Percentiles rank a stretch among this genome's conserved stretches.
These are phyloP conservation scores for Aleurites moluccanus DNA, from an alignment of 441 rosid species.

Conservation along the genomic window DNA sequence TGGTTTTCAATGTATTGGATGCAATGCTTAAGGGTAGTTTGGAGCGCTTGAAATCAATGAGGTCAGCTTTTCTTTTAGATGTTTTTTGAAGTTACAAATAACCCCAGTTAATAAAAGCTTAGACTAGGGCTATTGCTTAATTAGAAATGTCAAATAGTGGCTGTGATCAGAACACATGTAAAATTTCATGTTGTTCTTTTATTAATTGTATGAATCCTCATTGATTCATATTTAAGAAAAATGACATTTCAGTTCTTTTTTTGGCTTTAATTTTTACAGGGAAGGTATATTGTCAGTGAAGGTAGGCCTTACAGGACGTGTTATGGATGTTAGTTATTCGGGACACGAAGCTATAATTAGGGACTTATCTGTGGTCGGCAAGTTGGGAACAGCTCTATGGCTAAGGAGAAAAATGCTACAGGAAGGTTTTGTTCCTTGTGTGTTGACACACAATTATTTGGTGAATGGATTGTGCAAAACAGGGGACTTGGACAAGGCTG, in stretches of 20 bases:
- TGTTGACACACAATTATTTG: constrained; percentile 61
- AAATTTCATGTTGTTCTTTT: background rate
- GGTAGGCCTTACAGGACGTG: constrained; percentile 18
- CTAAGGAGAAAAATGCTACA: constrained; percentile 51
- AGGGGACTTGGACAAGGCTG: constrained; percentile 49
- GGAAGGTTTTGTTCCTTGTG: constrained; percentile 53
- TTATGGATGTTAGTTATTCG: constrained; percentile 30
- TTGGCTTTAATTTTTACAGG: constrained; percentile 41
- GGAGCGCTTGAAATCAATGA: constrained; percentile 61
- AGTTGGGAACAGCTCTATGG: constrained; percentile 61
- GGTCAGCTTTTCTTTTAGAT: constrained; percentile 34
- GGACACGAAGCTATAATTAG: constrained; percentile 36
- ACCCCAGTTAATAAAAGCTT: background rate
- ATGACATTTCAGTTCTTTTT: constrained; percentile 6
- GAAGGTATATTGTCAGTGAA: constrained; percentile 40
- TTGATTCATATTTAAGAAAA: background rate
- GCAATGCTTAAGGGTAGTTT: constrained; percentile 56
- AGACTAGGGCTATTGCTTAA: background rate
- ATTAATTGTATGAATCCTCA: background rate
- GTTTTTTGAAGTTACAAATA: background rate
- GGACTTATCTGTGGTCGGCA: constrained; percentile 57
- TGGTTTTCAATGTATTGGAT: constrained; percentile 52
- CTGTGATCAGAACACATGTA: background rate
- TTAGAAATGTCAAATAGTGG: background rate
- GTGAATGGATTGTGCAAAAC: constrained; percentile 53